phyloP scores from a whole-genome alignment of 257 asterid species.

The Handroanthus guayacan region DNA sequence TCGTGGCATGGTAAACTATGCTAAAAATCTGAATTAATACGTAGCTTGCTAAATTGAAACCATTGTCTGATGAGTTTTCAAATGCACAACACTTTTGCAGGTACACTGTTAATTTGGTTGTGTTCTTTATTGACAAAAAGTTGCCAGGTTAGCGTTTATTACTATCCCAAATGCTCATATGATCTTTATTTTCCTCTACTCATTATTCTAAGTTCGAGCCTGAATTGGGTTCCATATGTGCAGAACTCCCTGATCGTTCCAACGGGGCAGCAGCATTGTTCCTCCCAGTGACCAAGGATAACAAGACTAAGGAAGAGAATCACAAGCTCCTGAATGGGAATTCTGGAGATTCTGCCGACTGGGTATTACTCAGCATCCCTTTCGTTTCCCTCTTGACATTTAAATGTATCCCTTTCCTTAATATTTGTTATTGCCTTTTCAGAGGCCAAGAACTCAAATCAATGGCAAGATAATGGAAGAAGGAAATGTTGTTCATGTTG shows the following conservation, averaged over 20 bases:
- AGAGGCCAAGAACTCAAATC: conserved; percentile 93
- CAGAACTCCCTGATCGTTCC: conserved; percentile 91
- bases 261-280: conserved; percentile 56
- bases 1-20: conserved; percentile 87
- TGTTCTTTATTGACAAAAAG: conserved; percentile 86
- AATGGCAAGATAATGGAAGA: conserved; percentile 91
- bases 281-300: conserved; percentile 82
- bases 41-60: conserved; percentile 1
- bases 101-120: conserved; percentile 95
- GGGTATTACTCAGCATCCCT: conserved; percentile 55
- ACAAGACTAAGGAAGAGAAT: conserved; percentile 73
- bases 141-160: conserved; percentile 68
- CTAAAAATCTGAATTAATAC: not conserved
- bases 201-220: not conserved
- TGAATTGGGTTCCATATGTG: conserved; percentile 20
- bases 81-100: conserved; percentile 45
- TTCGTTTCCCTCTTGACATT: not conserved
- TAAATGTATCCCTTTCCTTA: not conserved
- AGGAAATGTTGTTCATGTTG: conserved; percentile 74
- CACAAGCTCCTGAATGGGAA: conserved; percentile 83
- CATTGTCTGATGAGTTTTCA: not conserved
- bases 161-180: not conserved
- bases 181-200: not conserved
- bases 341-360: conserved; percentile 72
- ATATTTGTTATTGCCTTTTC: conserved; percentile 33